Evolutionary conservation across 345 rosid species (phyloP).

Genomic region (Geranium rotundifolium): DNA sequence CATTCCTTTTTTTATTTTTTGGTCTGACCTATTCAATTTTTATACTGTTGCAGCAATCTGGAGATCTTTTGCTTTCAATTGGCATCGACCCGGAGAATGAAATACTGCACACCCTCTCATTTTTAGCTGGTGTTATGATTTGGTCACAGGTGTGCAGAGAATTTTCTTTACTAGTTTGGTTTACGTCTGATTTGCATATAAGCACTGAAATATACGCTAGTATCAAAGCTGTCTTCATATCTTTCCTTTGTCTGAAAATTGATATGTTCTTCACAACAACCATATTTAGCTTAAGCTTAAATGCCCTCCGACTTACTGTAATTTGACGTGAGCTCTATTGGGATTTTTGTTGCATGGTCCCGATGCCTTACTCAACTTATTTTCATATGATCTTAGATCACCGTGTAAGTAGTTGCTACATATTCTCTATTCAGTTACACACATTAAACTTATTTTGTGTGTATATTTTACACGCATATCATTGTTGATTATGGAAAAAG

Average conservation of each 20-base stretch:
- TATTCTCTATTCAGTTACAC: no score
- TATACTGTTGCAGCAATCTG: slow-evolving; percentile 50
- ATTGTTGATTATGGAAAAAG: no score
- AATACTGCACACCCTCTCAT: slow-evolving; percentile 78
- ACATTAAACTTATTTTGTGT: no score
- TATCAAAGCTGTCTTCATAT: background rate
- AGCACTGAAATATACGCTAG: background rate
- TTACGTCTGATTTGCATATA: no score
- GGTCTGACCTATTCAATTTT: background rate
- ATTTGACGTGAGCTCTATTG: no score
- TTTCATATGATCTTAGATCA: no score
- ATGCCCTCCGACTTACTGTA: background rate
- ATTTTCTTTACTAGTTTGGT: background rate
- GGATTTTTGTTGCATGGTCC: background rate
- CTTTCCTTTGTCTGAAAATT: background rate
- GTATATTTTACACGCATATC: no score
- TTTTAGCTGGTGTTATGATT: slow-evolving; percentile 80
- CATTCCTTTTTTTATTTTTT: slow-evolving; percentile 2
- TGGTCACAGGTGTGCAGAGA: slow-evolving; percentile 75
- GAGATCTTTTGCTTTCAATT: slow-evolving; percentile 42
- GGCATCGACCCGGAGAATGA: slow-evolving; percentile 80
- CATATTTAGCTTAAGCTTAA: background rate
- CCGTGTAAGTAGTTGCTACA: no score
- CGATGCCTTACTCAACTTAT: background rate
- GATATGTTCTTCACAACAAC: background rate